phyloP scores from a whole-genome alignment of 2,329 filamentous ascomycete species.

The Trichoderma sp. region DNA sequence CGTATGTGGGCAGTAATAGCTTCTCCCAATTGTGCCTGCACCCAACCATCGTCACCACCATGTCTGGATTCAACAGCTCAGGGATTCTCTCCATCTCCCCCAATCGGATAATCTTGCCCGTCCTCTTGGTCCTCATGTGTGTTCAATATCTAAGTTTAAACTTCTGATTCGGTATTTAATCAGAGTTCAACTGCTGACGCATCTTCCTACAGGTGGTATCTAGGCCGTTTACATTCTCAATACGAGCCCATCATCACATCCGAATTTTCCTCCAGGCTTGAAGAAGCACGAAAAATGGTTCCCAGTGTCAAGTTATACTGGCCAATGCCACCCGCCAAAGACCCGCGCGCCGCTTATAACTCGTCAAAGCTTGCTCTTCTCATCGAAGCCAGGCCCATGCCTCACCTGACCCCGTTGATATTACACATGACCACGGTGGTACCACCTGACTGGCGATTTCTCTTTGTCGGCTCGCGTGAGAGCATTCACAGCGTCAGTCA shows the following conservation, averaged over 20 bases:
- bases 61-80: conserved; percentile 22
- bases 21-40: background rate
- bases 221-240: conserved; percentile 41
- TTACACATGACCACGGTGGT: conserved; percentile 61
- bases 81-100: conserved; percentile 3
- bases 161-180: background rate
- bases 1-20: too few species aligned
- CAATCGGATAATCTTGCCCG: background rate
- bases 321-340: conserved; percentile 34
- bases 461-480: conserved; percentile 57
- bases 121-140: conserved; percentile 10
- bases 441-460: conserved; percentile 61
- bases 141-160: background rate
- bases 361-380: conserved; percentile 58
- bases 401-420: conserved; percentile 56
- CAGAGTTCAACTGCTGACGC: background rate
- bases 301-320: conserved; percentile 48
- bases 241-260: conserved; percentile 51
- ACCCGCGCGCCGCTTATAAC: conserved; percentile 48
- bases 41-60: background rate
- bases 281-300: conserved; percentile 47
- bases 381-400: conserved; percentile 56
- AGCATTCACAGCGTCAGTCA: conserved; percentile 52
- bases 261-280: conserved; percentile 44
- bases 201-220: conserved; percentile 48